Percentiles rank a stretch among this genome's conserved stretches.
phyloP scores from a whole-genome alignment of 768 basidiomycete genomes.

The Kondoa malvinella region DNA sequence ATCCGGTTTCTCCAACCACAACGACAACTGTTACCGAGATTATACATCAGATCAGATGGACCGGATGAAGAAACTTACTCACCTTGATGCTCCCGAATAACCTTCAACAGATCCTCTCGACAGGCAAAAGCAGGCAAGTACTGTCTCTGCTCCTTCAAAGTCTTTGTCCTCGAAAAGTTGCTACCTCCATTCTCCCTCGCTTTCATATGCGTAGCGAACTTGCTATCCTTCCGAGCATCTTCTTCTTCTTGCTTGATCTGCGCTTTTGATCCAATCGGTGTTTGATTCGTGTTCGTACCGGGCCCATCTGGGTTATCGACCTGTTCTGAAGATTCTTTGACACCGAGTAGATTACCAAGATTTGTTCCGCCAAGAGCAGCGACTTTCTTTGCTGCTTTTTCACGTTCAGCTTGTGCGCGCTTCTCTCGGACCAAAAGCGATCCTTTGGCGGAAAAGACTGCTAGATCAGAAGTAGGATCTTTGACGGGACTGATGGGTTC shows the following conservation, averaged over 20 bases:
- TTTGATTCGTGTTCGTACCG: neutral
- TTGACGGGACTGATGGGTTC: conserved; percentile 94
- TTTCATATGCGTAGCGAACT: conserved; percentile 91
- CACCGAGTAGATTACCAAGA: conserved; percentile 94
- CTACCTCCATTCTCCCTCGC: conserved; percentile 42
- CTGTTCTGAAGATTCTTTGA: conserved; percentile 82
- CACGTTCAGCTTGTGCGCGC: conserved; percentile 85
- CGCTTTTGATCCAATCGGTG: neutral
- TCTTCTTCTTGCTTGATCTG: conserved; percentile 14
- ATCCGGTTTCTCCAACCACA: conserved; percentile 99
- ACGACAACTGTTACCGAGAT: conserved; percentile 58
- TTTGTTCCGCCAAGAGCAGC: conserved; percentile 79
- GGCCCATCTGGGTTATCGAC: conserved; percentile 28
- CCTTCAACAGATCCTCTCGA: conserved; percentile 73
- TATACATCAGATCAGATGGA: neutral
- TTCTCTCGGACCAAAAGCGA: conserved; percentile 84
- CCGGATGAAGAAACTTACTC: conserved; percentile 15
- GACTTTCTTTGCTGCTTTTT: conserved; percentile 71
- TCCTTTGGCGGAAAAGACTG: conserved; percentile 92
- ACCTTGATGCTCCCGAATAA: conserved; percentile 91
- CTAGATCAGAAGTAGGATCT: conserved; percentile 85
- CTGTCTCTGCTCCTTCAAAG: conserved; percentile 85
- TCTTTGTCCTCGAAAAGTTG: conserved; percentile 59
- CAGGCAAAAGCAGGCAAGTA: conserved; percentile 96
- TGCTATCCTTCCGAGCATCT: conserved; percentile 51